These are phyloP conservation scores for Tetracladium setigerum DNA, from an alignment of 495 filamentous ascomycete genomes.

Conservation along the genomic window DNA sequence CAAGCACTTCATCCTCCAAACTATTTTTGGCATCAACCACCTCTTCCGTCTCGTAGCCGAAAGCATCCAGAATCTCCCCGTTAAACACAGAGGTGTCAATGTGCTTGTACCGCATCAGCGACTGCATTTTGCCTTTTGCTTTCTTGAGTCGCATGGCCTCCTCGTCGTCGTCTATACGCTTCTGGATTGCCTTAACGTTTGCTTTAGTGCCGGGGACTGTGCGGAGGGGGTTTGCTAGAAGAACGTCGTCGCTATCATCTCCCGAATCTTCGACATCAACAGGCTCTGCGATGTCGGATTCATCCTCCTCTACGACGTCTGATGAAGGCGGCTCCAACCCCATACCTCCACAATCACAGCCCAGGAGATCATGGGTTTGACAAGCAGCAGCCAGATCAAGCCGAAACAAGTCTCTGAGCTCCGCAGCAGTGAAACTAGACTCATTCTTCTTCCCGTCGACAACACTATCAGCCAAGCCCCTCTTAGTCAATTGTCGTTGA, in stretches of 20 bases:
- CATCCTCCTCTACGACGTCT: constrained; percentile 15
- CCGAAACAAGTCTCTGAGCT: constrained; percentile 64
- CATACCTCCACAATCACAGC: constrained; percentile 56
- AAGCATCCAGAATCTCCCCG: constrained; percentile 19
- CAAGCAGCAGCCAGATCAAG: constrained; percentile 51
- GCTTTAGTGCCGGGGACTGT: constrained; percentile 52
- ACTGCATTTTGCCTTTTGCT: constrained; percentile 43
- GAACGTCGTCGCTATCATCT: constrained; percentile 33
- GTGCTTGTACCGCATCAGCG: constrained; percentile 61
- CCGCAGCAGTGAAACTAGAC: constrained; percentile 57
- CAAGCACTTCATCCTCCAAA: constrained; percentile 56
- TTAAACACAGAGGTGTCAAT: constrained; percentile 45
- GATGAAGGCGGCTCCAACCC: constrained; percentile 11
- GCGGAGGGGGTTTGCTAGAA: constrained; percentile 14
- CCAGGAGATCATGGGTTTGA: constrained; percentile 66
- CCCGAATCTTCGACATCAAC: constrained; percentile 23
- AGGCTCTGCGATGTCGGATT: constrained; percentile 22
- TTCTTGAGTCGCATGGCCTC: constrained; percentile 21
- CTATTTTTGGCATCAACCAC: constrained; percentile 33
- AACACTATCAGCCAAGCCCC: constrained; percentile 39
- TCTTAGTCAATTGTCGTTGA: constrained; percentile 73
- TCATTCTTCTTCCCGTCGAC: constrained; percentile 47
- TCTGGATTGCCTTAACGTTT: constrained; percentile 55
- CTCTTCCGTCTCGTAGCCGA: constrained; percentile 24
- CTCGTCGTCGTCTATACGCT: constrained; percentile 30